Percentiles rank a stretch among this genome's conserved stretches.
phyloP scores from a whole-genome alignment of 2,329 filamentous ascomycete species.

The Calonectria pauciramosa region DNA sequence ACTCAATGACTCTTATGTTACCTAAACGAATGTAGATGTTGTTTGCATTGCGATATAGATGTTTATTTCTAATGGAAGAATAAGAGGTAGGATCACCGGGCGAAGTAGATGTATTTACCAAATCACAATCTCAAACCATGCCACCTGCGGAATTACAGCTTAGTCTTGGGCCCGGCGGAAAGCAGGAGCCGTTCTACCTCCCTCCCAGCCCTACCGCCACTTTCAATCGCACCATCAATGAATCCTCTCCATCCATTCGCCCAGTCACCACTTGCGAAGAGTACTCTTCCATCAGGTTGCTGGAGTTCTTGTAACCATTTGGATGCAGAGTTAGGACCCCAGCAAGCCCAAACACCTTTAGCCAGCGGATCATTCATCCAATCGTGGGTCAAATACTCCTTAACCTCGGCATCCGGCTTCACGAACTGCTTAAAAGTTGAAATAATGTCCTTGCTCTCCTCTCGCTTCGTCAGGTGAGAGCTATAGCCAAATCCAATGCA shows the following conservation, averaged over 20 bases:
- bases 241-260: conserved; percentile 42
- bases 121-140: neutral
- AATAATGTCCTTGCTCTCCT: neutral
- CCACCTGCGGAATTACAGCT: neutral
- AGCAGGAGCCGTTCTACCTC: neutral
- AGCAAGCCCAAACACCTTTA: conserved; percentile 35
- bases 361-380: conserved; percentile 36
- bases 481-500: conserved; percentile 36
- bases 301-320: conserved; percentile 33
- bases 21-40: too few species aligned
- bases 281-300: conserved; percentile 26
- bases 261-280: conserved; percentile 41
- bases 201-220: conserved; percentile 12
- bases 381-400: conserved; percentile 38
- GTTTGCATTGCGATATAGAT: neutral
- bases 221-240: conserved; percentile 42
- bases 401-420: conserved; percentile 21
- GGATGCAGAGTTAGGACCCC: conserved; percentile 27
- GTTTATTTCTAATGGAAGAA: too few species aligned
- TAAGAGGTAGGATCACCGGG: too few species aligned
- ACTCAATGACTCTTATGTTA: too few species aligned
- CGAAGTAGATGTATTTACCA: neutral
- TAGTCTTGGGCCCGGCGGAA: neutral
- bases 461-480: conserved; percentile 14
- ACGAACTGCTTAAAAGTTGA: conserved; percentile 22